Conservation (phyloP, 2,329 filamentous ascomycete genomes). For the Arachnomyces sp. region DNA sequence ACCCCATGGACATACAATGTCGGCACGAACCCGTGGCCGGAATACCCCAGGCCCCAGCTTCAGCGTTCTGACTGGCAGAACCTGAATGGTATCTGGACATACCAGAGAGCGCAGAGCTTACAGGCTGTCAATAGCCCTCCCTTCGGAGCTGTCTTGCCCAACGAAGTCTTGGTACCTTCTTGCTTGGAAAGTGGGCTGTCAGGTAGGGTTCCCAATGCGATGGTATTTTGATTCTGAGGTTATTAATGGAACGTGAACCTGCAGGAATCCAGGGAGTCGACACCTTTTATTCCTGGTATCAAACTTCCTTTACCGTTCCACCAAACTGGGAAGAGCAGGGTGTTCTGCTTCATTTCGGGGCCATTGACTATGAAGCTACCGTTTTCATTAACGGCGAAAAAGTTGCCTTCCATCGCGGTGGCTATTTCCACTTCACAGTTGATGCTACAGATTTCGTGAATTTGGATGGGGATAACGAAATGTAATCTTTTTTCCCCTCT, state of each 20-base stretch:
- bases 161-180: slow-evolving; percentile 46
- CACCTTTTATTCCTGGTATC: slow-evolving; percentile 41
- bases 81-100: slow-evolving; percentile 44
- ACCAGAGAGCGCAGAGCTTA: slow-evolving; percentile 32
- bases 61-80: slow-evolving; percentile 43
- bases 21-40: slow-evolving; percentile 43
- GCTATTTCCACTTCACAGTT: slow-evolving; percentile 55
- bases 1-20: slow-evolving; percentile 42
- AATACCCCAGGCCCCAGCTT: slow-evolving; percentile 42
- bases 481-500: no score
- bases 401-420: slow-evolving; percentile 50
- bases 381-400: slow-evolving; percentile 53
- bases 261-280: slow-evolving; percentile 31
- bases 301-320: slow-evolving; percentile 43
- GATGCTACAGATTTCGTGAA: slow-evolving; percentile 47
- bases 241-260: background rate
- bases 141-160: slow-evolving; percentile 34
- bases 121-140: slow-evolving; percentile 37
- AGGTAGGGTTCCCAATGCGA: slow-evolving; percentile 23
- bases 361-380: slow-evolving; percentile 45
- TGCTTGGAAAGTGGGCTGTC: slow-evolving; percentile 49
- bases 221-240: no score
- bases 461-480: slow-evolving; percentile 43
- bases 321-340: slow-evolving; percentile 34
- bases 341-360: slow-evolving; percentile 43